phyloP scores from a whole-genome alignment of 306 rosid species.

The Rubus idaeus region DNA sequence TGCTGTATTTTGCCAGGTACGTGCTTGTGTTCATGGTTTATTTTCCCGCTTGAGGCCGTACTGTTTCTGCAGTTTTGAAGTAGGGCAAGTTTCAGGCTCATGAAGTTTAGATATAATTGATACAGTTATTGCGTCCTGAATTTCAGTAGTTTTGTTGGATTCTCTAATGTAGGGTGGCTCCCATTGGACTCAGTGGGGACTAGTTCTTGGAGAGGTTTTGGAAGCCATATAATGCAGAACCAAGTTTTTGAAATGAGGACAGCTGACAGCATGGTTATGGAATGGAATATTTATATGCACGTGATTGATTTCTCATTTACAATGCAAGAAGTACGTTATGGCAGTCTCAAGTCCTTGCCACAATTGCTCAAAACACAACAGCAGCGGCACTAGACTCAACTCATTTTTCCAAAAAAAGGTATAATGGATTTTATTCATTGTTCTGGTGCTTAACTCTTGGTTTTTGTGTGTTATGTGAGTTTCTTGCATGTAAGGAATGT shows the following conservation, averaged over 20 bases:
- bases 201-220: slow-evolving; percentile 83
- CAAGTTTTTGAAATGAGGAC: slow-evolving; percentile 11
- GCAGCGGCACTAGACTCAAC: neutral
- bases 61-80: neutral
- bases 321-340: neutral
- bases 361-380: neutral
- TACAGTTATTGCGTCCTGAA: slow-evolving; percentile 12
- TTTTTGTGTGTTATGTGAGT: neutral
- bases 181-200: slow-evolving; percentile 96
- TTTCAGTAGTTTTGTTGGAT: slow-evolving; percentile 6
- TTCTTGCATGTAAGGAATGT: neutral
- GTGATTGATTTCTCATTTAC: neutral
- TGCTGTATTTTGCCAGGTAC: slow-evolving; percentile 89
- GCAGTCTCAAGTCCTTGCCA: neutral
- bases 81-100: neutral
- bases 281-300: neutral
- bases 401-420: neutral
- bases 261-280: slow-evolving; percentile 14
- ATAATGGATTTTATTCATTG: neutral
- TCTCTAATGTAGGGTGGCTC: slow-evolving; percentile 72
- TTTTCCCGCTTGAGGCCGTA: neutral
- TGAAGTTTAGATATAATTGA: neutral
- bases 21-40: neutral
- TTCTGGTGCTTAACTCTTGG: neutral
- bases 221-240: slow-evolving; percentile 43